Conservation (phyloP, 805 yeast genomes). For the Wickerhamomyces subpelliculosus region DNA sequence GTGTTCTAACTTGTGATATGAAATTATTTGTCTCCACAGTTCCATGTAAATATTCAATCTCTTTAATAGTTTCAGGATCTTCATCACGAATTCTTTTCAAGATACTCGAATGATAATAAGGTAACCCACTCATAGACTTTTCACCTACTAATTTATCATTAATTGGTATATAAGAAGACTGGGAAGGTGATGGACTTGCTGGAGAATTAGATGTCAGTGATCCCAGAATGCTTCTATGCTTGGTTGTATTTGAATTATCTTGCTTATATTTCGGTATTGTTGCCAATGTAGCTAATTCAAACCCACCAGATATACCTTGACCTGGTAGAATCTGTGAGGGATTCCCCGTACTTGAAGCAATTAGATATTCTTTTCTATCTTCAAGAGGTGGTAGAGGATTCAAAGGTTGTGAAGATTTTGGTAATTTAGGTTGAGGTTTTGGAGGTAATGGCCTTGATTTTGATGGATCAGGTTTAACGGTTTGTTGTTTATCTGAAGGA, state of each 20-base stretch:
- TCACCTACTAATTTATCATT: conserved; percentile 10
- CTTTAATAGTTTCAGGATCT: conserved; percentile 32
- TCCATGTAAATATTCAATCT: conserved; percentile 44
- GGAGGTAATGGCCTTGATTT: neutral
- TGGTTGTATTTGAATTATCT: conserved; percentile 4
- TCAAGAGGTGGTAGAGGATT: conserved; percentile 19
- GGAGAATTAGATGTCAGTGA: conserved; percentile 6
- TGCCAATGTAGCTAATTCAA: conserved; percentile 18
- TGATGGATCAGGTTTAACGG: neutral
- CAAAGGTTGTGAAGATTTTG: conserved; percentile 1
- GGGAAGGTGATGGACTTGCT: conserved; percentile 2
- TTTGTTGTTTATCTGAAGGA: conserved; percentile 10
- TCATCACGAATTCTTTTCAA: conserved; percentile 23
- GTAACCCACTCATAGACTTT: conserved; percentile 35
- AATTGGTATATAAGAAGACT: conserved; percentile 17
- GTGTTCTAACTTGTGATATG: conserved; percentile 32
- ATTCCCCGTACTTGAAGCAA: conserved; percentile 12
- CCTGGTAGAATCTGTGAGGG: conserved; percentile 21
- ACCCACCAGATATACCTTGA: conserved; percentile 23
- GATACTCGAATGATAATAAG: conserved; percentile 27
- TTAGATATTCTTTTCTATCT: conserved; percentile 19
- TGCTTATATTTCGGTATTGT: conserved; percentile 18
- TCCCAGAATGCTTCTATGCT: conserved; percentile 10
- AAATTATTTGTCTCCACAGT: conserved; percentile 39
- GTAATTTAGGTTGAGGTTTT: neutral